phyloP scores from a whole-genome alignment of 306 rosid species.

The Ammopiptanthus mongolicus region DNA sequence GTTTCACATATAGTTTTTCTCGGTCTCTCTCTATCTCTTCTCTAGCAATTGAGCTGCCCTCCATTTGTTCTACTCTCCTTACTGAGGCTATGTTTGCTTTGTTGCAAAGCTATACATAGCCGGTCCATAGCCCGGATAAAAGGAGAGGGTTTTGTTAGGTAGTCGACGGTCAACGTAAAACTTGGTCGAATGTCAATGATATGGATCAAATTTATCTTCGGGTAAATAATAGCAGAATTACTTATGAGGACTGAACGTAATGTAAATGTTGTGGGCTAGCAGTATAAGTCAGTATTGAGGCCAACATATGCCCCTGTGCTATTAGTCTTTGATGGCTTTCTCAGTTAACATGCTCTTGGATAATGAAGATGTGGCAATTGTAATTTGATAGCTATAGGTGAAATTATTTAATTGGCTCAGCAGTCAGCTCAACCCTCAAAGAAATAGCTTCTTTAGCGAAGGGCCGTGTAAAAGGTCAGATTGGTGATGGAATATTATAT shows the following conservation, averaged over 20 bases:
- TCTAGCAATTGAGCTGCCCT: too few relatives aligned
- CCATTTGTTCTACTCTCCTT: too few relatives aligned
- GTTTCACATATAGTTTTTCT: too few relatives aligned
- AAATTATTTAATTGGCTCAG: not conserved
- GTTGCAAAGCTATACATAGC: too few relatives aligned
- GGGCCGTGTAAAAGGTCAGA: not conserved
- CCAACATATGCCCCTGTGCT: not conserved
- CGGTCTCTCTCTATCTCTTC: too few relatives aligned
- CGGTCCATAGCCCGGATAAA: too few relatives aligned
- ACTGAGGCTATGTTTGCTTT: too few relatives aligned
- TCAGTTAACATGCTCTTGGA: not conserved
- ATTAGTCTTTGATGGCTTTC: not conserved
- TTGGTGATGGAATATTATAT: not conserved
- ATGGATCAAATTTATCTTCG: not conserved
- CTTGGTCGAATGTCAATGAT: too few relatives aligned
- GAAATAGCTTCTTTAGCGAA: not conserved
- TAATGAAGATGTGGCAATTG: not conserved
- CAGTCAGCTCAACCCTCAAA: not conserved
- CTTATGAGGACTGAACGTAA: not conserved
- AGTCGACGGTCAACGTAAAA: too few relatives aligned
- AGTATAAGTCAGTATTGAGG: not conserved
- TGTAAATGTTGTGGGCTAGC: not conserved
- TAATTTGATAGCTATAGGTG: not conserved
- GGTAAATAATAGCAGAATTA: not conserved
- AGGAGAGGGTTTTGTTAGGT: too few relatives aligned